These are phyloP conservation scores for Lactifluus subvellereus DNA, from an alignment of 768 basidiomycete species.

Conservation along the genomic window DNA sequence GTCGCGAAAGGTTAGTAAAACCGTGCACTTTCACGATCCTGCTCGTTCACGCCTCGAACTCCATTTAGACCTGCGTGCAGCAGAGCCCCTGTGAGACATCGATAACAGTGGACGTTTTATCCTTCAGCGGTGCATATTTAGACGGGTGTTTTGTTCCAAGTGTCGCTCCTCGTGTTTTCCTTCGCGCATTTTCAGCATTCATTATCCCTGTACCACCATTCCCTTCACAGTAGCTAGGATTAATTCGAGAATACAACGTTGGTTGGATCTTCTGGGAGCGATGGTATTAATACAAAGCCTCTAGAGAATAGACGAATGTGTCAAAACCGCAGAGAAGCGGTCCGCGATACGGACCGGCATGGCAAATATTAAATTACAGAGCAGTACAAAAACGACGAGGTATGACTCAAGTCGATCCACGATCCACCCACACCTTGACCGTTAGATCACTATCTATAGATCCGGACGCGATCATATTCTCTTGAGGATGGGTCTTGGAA, in stretches of 20 bases:
- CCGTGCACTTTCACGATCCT: background rate
- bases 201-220: conserved; percentile 20
- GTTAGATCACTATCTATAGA: conserved; percentile 79
- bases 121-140: conserved; percentile 11
- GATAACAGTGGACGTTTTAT: background rate
- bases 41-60: background rate
- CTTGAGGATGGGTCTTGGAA: conserved; percentile 70
- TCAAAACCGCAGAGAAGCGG: background rate
- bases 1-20: conserved; percentile 60
- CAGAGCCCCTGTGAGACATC: conserved; percentile 9
- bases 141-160: conserved; percentile 1
- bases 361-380: background rate
- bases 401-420: conserved; percentile 15
- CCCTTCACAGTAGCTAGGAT: conserved; percentile 12
- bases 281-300: conserved; percentile 2
- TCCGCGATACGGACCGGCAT: too few relatives aligned
- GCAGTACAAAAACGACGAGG: background rate
- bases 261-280: background rate
- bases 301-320: background rate
- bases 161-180: background rate
- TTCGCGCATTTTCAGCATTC: conserved; percentile 1
- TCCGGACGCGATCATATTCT: conserved; percentile 85
- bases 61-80: conserved; percentile 10
- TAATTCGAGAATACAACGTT: conserved; percentile 13
- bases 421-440: conserved; percentile 79